Evolutionary conservation across 345 rosid genomes (phyloP).

Genomic region (Nephelium lappaceum): DNA sequence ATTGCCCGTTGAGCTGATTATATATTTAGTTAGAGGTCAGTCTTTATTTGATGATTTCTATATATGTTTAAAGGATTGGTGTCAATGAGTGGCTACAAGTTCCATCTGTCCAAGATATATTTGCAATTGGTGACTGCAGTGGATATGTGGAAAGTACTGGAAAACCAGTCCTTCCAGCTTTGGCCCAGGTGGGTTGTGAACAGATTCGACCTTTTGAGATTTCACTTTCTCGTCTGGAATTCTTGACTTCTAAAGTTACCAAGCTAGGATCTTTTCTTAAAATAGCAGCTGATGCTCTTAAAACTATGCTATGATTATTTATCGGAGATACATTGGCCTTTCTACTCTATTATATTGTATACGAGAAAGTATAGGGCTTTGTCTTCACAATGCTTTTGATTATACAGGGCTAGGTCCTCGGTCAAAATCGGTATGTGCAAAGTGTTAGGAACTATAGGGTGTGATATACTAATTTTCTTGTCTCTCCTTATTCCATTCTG

Average conservation of each 20-base stretch:
- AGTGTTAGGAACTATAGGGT: not conserved
- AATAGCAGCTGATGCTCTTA: not conserved
- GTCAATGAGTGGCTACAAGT: constrained; percentile 88
- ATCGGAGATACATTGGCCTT: not conserved
- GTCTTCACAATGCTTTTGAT: not conserved
- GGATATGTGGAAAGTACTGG: constrained; percentile 89
- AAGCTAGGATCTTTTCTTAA: not conserved
- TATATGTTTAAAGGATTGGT: constrained; percentile 64
- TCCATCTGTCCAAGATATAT: constrained; percentile 76
- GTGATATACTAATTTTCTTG: not conserved
- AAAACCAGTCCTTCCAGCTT: constrained; percentile 86
- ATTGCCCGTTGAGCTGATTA: not conserved
- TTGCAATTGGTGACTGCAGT: constrained; percentile 94
- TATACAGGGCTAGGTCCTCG: not conserved
- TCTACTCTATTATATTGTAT: not conserved
- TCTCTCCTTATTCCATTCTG: not conserved
- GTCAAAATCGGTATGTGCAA: not conserved
- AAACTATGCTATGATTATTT: not conserved
- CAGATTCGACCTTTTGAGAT: not conserved
- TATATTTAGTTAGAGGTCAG: not conserved
- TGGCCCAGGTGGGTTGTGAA: constrained; percentile 67
- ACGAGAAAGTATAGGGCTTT: not conserved
- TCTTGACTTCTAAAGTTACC: not conserved
- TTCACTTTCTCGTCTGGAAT: constrained; percentile 1
- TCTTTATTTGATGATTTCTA: not conserved